Evolutionary conservation across 2,329 filamentous ascomycete genomes (phyloP).

Genomic region (Arthrobotrys iridis): DNA sequence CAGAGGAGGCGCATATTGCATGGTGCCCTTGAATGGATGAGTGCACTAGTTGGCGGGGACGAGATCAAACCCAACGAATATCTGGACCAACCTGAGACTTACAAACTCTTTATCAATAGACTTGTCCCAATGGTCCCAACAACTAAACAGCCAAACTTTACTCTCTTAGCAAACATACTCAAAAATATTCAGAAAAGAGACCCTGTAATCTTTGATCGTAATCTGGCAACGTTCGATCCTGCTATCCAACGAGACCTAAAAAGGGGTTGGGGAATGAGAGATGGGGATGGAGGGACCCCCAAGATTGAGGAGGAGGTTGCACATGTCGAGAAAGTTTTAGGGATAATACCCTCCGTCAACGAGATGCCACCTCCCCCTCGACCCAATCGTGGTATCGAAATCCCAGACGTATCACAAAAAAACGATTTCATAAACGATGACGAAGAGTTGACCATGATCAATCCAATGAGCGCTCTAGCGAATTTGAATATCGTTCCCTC

Average conservation of each 20-base stretch:
- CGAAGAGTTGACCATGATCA: slow-evolving; percentile 58
- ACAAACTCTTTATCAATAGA: slow-evolving; percentile 57
- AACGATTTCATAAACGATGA: slow-evolving; percentile 55
- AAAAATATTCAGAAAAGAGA: slow-evolving; percentile 57
- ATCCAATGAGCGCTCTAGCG: slow-evolving; percentile 54
- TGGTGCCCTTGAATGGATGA: slow-evolving; percentile 58
- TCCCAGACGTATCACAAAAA: slow-evolving; percentile 47
- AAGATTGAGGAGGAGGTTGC: slow-evolving; percentile 58
- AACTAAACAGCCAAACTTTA: slow-evolving; percentile 57
- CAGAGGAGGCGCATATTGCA: slow-evolving; percentile 58
- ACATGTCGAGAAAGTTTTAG: slow-evolving; percentile 59
- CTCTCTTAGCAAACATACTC: slow-evolving; percentile 54
- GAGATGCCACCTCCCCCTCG: slow-evolving; percentile 53
- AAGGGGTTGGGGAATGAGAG: slow-evolving; percentile 57
- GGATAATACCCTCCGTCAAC: slow-evolving; percentile 56
- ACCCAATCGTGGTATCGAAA: slow-evolving; percentile 47
- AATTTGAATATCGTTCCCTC: slow-evolving; percentile 32
- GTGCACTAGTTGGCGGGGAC: slow-evolving; percentile 53
- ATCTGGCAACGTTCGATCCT: slow-evolving; percentile 57
- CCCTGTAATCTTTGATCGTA: slow-evolving; percentile 56
- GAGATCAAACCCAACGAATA: slow-evolving; percentile 55
- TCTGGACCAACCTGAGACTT: slow-evolving; percentile 56
- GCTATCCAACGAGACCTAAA: slow-evolving; percentile 56
- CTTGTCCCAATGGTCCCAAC: slow-evolving; percentile 57
- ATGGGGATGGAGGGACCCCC: slow-evolving; percentile 55